Evolutionary conservation across 169 alveolate genomes (phyloP).

Genomic region (Plasmodium adleri): DNA sequence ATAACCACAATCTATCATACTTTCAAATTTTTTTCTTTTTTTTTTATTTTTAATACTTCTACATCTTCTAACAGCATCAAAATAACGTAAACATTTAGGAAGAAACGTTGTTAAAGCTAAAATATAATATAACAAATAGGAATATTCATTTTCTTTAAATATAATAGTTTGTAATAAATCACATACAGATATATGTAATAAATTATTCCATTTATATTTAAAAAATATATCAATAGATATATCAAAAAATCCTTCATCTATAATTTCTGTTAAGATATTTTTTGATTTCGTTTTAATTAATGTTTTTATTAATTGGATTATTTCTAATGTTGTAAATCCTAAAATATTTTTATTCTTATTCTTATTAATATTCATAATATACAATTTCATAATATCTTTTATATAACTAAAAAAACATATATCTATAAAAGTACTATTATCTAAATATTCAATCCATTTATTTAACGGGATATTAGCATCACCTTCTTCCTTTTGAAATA

Average conservation of each 20-base stretch:
- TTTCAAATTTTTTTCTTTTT: constrained; percentile 63
- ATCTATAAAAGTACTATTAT: constrained; percentile 36
- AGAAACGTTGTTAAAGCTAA: constrained; percentile 61
- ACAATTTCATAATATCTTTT: constrained; percentile 53
- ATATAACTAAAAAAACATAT: constrained; percentile 51
- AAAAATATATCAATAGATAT: constrained; percentile 72
- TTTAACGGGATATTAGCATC: constrained; percentile 23
- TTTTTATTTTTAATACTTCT: constrained; percentile 62
- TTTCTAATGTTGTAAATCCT: constrained; percentile 66
- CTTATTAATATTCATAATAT: constrained; percentile 58
- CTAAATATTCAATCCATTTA: constrained; percentile 55
- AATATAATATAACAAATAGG: constrained; percentile 42
- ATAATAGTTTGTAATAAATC: constrained; percentile 66
- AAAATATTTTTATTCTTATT: constrained; percentile 56
- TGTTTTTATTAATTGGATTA: constrained; percentile 63
- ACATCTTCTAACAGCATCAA: constrained; percentile 61
- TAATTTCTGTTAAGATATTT: constrained; percentile 60
- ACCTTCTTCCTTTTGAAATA: constrained; percentile 58
- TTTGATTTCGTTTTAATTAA: constrained; percentile 57
- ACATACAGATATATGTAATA: constrained; percentile 70
- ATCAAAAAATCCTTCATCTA: constrained; percentile 69
- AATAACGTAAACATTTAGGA: constrained; percentile 59
- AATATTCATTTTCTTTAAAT: constrained; percentile 69
- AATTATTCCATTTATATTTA: constrained; percentile 65
- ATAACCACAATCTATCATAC: constrained; percentile 69